Evolutionary conservation across 2,329 filamentous ascomycete species (phyloP).

Genomic region (Diaporthe destruens): DNA sequence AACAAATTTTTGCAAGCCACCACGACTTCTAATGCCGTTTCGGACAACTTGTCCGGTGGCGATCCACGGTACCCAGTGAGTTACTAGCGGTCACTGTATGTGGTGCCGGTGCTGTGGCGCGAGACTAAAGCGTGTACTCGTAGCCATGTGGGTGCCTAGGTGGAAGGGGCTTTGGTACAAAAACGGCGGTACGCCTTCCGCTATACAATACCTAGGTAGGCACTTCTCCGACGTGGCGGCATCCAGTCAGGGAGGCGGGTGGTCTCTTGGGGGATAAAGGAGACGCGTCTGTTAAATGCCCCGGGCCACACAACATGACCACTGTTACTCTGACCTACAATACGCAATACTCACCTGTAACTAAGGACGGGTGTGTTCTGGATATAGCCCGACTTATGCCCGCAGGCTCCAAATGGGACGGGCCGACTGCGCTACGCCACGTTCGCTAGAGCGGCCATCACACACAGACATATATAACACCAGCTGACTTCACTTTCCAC

Average conservation of each 20-base stretch:
- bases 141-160: neutral
- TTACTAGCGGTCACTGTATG: neutral
- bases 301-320: neutral
- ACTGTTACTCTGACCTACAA: neutral
- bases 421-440: neutral
- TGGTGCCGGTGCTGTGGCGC: conserved; percentile 1
- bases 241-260: neutral
- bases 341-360: neutral
- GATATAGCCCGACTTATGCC: neutral
- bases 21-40: neutral
- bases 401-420: neutral
- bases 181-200: neutral
- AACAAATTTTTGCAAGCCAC: neutral
- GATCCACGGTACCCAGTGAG: neutral
- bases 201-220: neutral
- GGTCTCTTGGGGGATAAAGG: too few species aligned
- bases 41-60: neutral
- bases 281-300: too few species aligned
- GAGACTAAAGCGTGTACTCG: neutral
- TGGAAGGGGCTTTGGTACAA: neutral
- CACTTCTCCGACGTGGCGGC: neutral
- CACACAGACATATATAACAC: neutral
- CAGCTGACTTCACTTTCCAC: neutral
- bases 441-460: neutral
- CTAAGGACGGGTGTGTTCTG: neutral